Percentiles rank a stretch among this genome's conserved stretches.
Evolutionary conservation across 805 yeast species (phyloP).

Genomic region (Candida corydali): DNA sequence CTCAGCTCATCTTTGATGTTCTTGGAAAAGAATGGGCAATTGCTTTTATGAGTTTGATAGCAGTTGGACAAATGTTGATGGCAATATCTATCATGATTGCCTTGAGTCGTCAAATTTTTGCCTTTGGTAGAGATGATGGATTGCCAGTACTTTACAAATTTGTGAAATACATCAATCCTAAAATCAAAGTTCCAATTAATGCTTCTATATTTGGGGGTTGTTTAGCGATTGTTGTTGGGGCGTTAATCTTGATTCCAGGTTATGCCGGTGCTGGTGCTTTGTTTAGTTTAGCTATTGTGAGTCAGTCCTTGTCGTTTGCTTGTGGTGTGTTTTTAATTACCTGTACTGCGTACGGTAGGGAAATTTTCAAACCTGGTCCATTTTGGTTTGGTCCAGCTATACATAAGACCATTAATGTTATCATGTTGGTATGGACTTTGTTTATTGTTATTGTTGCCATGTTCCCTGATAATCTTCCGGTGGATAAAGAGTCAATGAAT

Average conservation of each 20-base stretch:
- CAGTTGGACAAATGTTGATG: conserved; percentile 62
- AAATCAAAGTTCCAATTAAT: conserved; percentile 57
- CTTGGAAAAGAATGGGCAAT: conserved; percentile 42
- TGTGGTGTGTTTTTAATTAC: conserved; percentile 53
- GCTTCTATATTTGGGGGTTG: conserved; percentile 55
- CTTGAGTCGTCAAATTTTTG: conserved; percentile 68
- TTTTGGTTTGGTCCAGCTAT: conserved; percentile 54
- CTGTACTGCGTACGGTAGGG: conserved; percentile 38
- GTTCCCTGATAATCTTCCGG: conserved; percentile 52
- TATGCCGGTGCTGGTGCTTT: conserved; percentile 55
- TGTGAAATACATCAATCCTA: conserved; percentile 55
- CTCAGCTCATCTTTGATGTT: conserved; percentile 45
- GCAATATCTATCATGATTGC: conserved; percentile 61
- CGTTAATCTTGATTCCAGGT: conserved; percentile 52
- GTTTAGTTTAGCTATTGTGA: conserved; percentile 56
- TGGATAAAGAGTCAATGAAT: conserved; percentile 53
- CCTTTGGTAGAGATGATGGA: conserved; percentile 74
- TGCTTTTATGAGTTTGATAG: conserved; percentile 55
- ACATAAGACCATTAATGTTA: conserved; percentile 43
- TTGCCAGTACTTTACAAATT: conserved; percentile 52
- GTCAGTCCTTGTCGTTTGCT: conserved; percentile 57
- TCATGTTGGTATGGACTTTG: conserved; percentile 44
- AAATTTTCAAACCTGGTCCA: conserved; percentile 59
- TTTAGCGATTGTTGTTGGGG: conserved; percentile 32
- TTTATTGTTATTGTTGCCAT: conserved; percentile 54